A percentile compares a stretch with the other conserved stretches of the same genome.
These are phyloP conservation scores for Populus hybrid DNA, from an alignment of 441 rosid species.

Conservation along the genomic window DNA sequence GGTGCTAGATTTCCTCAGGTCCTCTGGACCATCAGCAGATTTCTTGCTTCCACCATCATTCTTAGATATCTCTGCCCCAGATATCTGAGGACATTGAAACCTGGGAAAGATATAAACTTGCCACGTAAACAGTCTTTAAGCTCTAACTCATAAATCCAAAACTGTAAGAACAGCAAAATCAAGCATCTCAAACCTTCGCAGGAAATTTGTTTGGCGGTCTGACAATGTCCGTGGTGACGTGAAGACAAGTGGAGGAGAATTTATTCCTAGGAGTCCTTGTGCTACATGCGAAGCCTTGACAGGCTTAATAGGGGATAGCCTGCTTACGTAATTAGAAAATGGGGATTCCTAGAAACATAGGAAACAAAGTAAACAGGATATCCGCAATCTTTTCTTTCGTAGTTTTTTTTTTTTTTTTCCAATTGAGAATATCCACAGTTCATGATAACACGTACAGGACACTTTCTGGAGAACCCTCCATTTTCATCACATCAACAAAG, in stretches of 20 bases:
- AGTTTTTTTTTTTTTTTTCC: background rate
- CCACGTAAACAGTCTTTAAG: conserved; percentile 12
- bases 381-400: background rate
- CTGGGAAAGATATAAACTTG: conserved; percentile 25
- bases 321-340: conserved; percentile 40
- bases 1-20: conserved; percentile 20
- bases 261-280: conserved; percentile 38
- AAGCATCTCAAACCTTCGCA: conserved; percentile 36
- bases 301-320: conserved; percentile 43
- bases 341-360: conserved; percentile 50
- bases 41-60: conserved; percentile 19
- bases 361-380: conserved; percentile 1
- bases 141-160: background rate
- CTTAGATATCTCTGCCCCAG: conserved; percentile 17
- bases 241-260: conserved; percentile 52
- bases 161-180: background rate
- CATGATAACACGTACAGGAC: background rate
- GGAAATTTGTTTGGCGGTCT: conserved; percentile 23
- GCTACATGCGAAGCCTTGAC: conserved; percentile 28
- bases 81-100: conserved; percentile 21
- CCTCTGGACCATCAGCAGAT: conserved; percentile 8
- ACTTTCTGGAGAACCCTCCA: background rate
- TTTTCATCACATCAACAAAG: background rate
- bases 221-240: conserved; percentile 38
- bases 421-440: background rate